These are phyloP conservation scores for Xylariomycetidae sp. DNA, from an alignment of 2,329 filamentous ascomycete genomes.

Conservation along the genomic window DNA sequence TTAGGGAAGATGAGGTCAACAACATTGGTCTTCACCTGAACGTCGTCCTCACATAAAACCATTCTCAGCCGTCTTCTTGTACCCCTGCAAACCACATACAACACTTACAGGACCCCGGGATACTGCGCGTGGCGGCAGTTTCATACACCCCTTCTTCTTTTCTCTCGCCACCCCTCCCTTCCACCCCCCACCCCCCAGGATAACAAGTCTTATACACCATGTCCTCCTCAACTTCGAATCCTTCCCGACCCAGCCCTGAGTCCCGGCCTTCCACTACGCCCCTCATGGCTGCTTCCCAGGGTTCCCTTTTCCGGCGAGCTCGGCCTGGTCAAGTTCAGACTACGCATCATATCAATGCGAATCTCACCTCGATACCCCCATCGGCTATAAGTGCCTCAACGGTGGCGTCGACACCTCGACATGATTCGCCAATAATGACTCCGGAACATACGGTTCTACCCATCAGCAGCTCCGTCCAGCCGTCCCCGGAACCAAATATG, in stretches of 20 bases:
- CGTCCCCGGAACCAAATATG: slow-evolving; percentile 64
- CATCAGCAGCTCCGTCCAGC: slow-evolving; percentile 59
- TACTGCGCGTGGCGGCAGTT: slow-evolving; percentile 20
- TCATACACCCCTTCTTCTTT: slow-evolving; percentile 11
- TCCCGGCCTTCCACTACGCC: slow-evolving; percentile 27
- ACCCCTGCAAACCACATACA: too few species aligned
- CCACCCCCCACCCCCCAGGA: too few species aligned
- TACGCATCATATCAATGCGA: slow-evolving; percentile 33
- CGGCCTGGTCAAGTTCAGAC: slow-evolving; percentile 47
- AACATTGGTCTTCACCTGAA: slow-evolving; percentile 20
- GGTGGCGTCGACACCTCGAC: slow-evolving; percentile 49
- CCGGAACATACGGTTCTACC: slow-evolving; percentile 49
- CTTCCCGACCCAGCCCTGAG: slow-evolving; percentile 24
- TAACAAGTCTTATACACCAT: slow-evolving; percentile 30
- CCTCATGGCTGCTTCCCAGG: slow-evolving; percentile 37
- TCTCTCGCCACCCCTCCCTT: too few species aligned
- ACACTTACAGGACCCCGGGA: too few species aligned
- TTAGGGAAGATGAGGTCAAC: slow-evolving; percentile 27
- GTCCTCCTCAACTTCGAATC: slow-evolving; percentile 29
- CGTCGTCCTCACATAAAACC: not conserved
- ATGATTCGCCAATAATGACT: slow-evolving; percentile 54
- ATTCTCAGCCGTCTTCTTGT: too few species aligned
- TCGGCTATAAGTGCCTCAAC: slow-evolving; percentile 55
- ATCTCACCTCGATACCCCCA: slow-evolving; percentile 37
- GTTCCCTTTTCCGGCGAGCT: slow-evolving; percentile 34